Conservation (phyloP, 495 filamentous ascomycete genomes). For the Neurospora sp. region DNA sequence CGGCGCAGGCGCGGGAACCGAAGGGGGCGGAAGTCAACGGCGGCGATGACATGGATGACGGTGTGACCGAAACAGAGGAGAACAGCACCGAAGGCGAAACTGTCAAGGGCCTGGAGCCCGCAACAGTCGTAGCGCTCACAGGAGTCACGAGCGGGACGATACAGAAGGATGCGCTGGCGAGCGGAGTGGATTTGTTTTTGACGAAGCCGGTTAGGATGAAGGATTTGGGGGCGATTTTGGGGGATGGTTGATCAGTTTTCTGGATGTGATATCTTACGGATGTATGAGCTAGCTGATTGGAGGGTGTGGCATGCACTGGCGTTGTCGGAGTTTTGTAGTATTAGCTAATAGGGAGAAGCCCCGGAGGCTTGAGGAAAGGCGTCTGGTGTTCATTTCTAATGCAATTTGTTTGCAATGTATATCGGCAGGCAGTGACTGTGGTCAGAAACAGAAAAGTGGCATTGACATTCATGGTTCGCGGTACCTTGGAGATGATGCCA, state of each 20-base stretch:
- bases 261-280: not conserved
- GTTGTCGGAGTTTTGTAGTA: not conserved
- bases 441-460: not conserved
- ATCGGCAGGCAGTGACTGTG: not conserved
- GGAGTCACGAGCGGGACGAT: constrained; percentile 54
- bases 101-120: constrained; percentile 3
- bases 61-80: not conserved
- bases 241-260: not conserved
- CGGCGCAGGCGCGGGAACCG: not conserved
- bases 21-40: not conserved
- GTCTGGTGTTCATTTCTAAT: not conserved
- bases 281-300: not conserved
- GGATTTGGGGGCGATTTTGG: constrained; percentile 15
- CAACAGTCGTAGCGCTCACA: constrained; percentile 53
- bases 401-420: not conserved
- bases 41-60: not conserved
- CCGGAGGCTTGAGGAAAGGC: not conserved
- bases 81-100: not conserved
- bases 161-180: constrained; percentile 54
- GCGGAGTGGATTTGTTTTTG: constrained; percentile 62
- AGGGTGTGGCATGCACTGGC: not conserved
- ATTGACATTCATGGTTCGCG: not conserved
- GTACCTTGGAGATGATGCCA: not conserved
- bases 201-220: constrained; percentile 55
- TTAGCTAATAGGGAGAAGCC: not conserved